These are phyloP conservation scores for Rhizoctonia solani DNA, from an alignment of 1,284 basidiomycete genomes.

Conservation along the genomic window DNA sequence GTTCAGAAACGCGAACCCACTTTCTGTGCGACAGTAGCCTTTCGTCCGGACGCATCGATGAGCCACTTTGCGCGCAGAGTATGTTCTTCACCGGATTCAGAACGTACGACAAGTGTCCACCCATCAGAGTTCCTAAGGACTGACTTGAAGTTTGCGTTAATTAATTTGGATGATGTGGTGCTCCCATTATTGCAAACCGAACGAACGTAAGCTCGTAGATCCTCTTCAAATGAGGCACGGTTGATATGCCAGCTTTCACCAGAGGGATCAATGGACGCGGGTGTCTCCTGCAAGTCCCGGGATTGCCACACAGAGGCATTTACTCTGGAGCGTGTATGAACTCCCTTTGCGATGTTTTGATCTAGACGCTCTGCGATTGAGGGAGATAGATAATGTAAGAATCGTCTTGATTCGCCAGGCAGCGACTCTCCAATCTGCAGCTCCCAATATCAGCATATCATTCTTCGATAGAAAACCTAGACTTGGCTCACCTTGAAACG, in stretches of 20 bases:
- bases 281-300: conserved; percentile 43
- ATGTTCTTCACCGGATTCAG: not conserved
- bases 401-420: conserved; percentile 43
- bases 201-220: conserved; percentile 41
- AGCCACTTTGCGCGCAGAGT: conserved; percentile 44
- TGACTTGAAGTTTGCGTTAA: conserved; percentile 35
- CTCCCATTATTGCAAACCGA: not conserved
- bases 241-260: conserved; percentile 47
- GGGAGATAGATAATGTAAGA: conserved; percentile 42
- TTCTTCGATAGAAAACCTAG: not conserved
- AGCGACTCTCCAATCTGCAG: conserved; percentile 49
- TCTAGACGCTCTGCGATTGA: conserved; percentile 1
- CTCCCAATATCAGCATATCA: not conserved
- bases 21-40: conserved; percentile 46
- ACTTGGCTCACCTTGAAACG: conserved; percentile 42
- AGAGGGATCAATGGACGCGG: conserved; percentile 42
- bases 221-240: conserved; percentile 46
- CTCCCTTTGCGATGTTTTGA: conserved; percentile 34
- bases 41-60: conserved; percentile 48
- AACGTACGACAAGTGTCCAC: conserved; percentile 6
- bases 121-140: conserved; percentile 17
- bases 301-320: conserved; percentile 47
- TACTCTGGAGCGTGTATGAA: conserved; percentile 43
- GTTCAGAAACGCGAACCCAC: conserved; percentile 39
- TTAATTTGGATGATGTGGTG: not conserved